A percentile compares a stretch with the other conserved stretches of the same genome.
phyloP scores from a whole-genome alignment of 2,329 filamentous ascomycete genomes.

The Arachnomyces sp. region DNA sequence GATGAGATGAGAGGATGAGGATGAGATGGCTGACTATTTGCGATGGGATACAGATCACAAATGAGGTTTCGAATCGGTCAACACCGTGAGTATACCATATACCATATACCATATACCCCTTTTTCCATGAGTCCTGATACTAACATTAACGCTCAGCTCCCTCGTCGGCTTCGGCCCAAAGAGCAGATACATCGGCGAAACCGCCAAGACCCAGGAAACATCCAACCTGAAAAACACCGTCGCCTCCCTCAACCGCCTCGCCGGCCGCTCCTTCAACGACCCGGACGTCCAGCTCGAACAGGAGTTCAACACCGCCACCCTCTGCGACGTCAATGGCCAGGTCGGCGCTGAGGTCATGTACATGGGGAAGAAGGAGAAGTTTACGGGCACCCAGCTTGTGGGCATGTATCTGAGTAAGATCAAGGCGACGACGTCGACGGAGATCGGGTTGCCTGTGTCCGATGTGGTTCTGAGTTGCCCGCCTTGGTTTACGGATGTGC shows the following conservation, averaged over 20 bases:
- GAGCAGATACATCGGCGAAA: conserved; percentile 85
- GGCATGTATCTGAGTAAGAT: conserved; percentile 96
- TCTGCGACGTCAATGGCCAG: conserved; percentile 87
- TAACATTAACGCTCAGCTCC: too few species aligned
- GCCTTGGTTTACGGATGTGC: conserved; percentile 92
- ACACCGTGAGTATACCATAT: conserved; percentile 78
- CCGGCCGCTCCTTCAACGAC: conserved; percentile 76
- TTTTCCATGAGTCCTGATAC: too few species aligned
- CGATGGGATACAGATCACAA: conserved; percentile 64
- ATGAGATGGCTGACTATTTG: too few species aligned
- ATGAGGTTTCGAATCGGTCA: conserved; percentile 96
- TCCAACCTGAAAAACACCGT: conserved; percentile 99
- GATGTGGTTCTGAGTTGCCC: conserved; percentile 93
- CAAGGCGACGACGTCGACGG: conserved; percentile 74
- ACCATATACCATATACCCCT: conserved; percentile 2
- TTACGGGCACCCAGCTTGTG: conserved; percentile 85
- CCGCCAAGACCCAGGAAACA: conserved; percentile 97
- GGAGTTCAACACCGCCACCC: conserved; percentile 74
- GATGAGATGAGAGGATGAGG: too few species aligned
- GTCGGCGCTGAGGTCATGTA: conserved; percentile 92
- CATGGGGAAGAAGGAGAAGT: conserved; percentile 88
- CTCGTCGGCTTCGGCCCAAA: conserved; percentile 93
- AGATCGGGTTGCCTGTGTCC: conserved; percentile 83
- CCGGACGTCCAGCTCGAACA: conserved; percentile 91
- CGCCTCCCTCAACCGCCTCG: conserved; percentile 81